Evolutionary conservation across 1,284 basidiomycete genomes (phyloP).

Genomic region (Irpex lacteus): DNA sequence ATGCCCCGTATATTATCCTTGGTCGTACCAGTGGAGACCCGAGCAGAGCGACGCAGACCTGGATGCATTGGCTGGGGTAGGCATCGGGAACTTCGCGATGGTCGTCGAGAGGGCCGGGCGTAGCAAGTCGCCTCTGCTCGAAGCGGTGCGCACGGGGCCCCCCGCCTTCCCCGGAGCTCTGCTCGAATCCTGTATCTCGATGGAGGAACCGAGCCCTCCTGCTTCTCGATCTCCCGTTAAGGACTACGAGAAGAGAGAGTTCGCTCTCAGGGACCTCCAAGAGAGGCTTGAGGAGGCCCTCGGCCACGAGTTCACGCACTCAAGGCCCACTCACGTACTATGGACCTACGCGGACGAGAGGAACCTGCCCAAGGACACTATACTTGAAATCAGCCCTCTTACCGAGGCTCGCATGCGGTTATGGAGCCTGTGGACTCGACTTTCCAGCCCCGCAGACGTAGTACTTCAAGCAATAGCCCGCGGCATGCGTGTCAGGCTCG

Average conservation of each 20-base stretch:
- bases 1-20: neutral
- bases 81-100: too few relatives aligned
- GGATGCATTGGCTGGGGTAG: too few relatives aligned
- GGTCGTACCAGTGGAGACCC: neutral
- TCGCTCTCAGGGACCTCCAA: neutral
- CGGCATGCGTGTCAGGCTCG: neutral
- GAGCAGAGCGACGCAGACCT: too few relatives aligned
- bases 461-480: neutral
- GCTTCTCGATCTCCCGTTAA: too few relatives aligned
- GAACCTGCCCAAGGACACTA: neutral
- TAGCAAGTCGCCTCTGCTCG: too few relatives aligned
- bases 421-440: neutral
- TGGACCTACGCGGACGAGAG: neutral
- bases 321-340: neutral
- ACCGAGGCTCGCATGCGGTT: neutral
- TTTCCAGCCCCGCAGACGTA: neutral
- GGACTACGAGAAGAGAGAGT: neutral
- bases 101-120: too few relatives aligned
- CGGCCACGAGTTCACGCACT: neutral
- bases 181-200: neutral
- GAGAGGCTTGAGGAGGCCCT: neutral
- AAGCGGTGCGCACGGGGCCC: too few relatives aligned
- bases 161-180: too few relatives aligned
- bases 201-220: too few relatives aligned
- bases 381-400: neutral